Percentiles rank a stretch among this genome's conserved stretches.
phyloP scores from a whole-genome alignment of 192 early-diverging fungal genomes.

The Backusella tuberculispora region DNA sequence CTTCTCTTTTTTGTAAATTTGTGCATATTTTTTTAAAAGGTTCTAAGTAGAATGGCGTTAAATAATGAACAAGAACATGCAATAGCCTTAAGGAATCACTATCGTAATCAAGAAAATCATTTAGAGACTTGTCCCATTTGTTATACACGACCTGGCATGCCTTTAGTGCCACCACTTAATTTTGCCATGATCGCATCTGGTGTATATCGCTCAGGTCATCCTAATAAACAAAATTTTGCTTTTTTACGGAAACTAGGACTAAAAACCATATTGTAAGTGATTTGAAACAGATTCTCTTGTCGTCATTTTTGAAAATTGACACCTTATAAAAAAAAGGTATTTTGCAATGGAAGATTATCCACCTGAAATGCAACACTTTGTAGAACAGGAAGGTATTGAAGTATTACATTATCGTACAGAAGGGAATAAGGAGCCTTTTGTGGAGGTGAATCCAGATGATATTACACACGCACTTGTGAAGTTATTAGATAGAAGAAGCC shows the following conservation, averaged over 20 bases:
- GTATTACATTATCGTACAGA: constrained; percentile 80
- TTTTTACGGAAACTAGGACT: constrained; percentile 87
- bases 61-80: constrained; percentile 9
- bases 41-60: background rate
- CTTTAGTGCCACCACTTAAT: constrained; percentile 90
- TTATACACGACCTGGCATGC: constrained; percentile 46
- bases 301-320: too few species aligned
- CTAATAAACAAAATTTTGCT: constrained; percentile 87
- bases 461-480: constrained; percentile 57
- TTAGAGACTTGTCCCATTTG: constrained; percentile 35
- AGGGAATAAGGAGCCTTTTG: constrained; percentile 85
- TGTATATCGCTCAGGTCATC: constrained; percentile 94
- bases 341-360: constrained; percentile 51
- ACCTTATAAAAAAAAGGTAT: constrained; percentile 35
- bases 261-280: constrained; percentile 74
- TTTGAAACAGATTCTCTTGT: too few species aligned
- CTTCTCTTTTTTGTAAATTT: too few species aligned
- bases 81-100: background rate
- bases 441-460: constrained; percentile 58
- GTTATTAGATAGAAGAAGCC: constrained; percentile 53
- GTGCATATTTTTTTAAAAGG: background rate
- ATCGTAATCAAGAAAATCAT: constrained; percentile 12
- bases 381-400: constrained; percentile 71
- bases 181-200: constrained; percentile 94
- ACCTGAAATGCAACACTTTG: constrained; percentile 75